Conservation (phyloP, 805 yeast genomes). For the Nematodospora valgi region DNA sequence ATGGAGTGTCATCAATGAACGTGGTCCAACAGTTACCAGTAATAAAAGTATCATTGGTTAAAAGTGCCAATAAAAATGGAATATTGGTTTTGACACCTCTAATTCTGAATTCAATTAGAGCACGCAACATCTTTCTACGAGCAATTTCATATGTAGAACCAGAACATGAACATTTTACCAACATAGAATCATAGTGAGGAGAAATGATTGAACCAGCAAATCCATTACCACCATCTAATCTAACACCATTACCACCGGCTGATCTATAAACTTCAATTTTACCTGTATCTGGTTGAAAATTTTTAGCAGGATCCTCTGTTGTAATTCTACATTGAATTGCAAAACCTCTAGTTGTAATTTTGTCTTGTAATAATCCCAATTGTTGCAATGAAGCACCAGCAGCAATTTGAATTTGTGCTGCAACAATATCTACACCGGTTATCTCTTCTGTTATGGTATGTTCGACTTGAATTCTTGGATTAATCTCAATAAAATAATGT, state of each 20-base stretch:
- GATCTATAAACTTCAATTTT: conserved; percentile 97
- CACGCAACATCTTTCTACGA: conserved; percentile 95
- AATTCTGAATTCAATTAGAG: conserved; percentile 94
- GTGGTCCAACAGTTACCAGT: conserved; percentile 95
- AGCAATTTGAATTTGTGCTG: conserved; percentile 98
- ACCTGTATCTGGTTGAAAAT: conserved; percentile 98
- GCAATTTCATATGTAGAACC: conserved; percentile 96
- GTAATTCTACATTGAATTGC: conserved; percentile 99
- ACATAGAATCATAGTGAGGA: conserved; percentile 97
- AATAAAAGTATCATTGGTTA: conserved; percentile 87
- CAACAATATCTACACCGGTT: conserved; percentile 96
- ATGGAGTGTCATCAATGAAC: conserved; percentile 96
- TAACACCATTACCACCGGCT: conserved; percentile 98
- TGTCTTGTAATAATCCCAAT: conserved; percentile 89
- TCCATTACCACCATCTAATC: conserved; percentile 98
- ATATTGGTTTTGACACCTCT: conserved; percentile 99
- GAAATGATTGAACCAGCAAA: conserved; percentile 95
- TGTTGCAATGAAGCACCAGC: conserved; percentile 95
- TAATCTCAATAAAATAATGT: conserved; percentile 96
- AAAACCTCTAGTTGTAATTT: conserved; percentile 92
- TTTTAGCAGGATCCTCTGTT: conserved; percentile 95
- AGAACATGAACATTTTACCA: conserved; percentile 96
- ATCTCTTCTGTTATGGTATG: conserved; percentile 98
- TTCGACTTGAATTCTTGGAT: conserved; percentile 97
- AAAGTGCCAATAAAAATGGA: conserved; percentile 87